These are phyloP conservation scores for Candida sp. DNA, from an alignment of 1,139 yeast genomes.

Conservation along the genomic window DNA sequence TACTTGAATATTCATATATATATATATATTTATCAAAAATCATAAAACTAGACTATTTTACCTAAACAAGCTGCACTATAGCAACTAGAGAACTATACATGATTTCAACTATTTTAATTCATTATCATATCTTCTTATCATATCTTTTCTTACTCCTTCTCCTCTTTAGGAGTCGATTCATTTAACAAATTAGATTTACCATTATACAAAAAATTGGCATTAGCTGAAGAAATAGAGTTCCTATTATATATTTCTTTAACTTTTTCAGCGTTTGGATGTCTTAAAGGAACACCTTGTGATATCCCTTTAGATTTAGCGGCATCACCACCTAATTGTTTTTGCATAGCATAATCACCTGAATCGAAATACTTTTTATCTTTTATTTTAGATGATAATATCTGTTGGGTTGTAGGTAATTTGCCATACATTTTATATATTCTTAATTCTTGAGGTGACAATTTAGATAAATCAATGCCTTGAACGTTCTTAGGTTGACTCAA, in stretches of 20 bases:
- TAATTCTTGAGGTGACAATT: constrained; percentile 65
- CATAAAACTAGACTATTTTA: no score
- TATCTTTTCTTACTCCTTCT: constrained; percentile 12
- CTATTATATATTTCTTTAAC: constrained; percentile 46
- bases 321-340: constrained; percentile 48
- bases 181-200: constrained; percentile 47
- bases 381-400: constrained; percentile 71
- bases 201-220: constrained; percentile 42
- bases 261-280: constrained; percentile 48
- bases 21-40: no score
- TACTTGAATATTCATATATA: not conserved
- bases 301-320: constrained; percentile 10
- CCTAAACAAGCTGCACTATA: no score
- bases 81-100: no score
- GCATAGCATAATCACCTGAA: constrained; percentile 96
- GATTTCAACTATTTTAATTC: no score
- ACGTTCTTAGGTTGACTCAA: constrained; percentile 45
- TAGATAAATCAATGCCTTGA: constrained; percentile 51
- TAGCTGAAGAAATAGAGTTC: constrained; percentile 43
- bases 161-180: constrained; percentile 35
- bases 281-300: constrained; percentile 39
- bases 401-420: constrained; percentile 82
- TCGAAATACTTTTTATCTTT: constrained; percentile 94
- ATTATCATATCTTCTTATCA: not conserved
- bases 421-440: constrained; percentile 81